Evolutionary conservation across 1,284 basidiomycete species (phyloP).

Genomic region (Trametes versicolor): DNA sequence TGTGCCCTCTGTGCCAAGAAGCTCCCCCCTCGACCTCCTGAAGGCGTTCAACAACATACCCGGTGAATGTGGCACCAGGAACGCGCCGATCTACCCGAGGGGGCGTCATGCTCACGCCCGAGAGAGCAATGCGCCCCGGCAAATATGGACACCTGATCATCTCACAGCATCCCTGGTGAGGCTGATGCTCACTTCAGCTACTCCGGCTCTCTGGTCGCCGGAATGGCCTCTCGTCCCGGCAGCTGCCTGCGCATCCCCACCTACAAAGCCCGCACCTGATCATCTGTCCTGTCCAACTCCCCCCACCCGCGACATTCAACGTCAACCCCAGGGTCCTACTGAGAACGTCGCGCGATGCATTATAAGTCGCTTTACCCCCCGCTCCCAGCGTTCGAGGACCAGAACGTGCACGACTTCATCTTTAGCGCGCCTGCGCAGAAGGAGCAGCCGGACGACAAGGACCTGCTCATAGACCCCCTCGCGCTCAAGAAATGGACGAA

Average conservation of each 20-base stretch:
- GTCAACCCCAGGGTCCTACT: background rate
- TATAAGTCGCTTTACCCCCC: conserved; percentile 52
- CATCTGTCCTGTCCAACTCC: background rate
- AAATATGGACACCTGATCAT: conserved; percentile 20
- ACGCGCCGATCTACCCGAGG: background rate
- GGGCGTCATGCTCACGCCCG: background rate
- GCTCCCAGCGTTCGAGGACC: conserved; percentile 50
- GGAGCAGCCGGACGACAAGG: conserved; percentile 59
- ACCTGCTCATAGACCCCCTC: conserved; percentile 63
- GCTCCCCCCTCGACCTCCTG: background rate
- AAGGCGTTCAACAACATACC: background rate
- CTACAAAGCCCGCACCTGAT: conserved; percentile 28
- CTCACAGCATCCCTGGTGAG: conserved; percentile 11
- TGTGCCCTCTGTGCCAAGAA: background rate
- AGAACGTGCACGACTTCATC: conserved; percentile 66
- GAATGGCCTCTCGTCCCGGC: conserved; percentile 13
- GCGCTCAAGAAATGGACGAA: conserved; percentile 59
- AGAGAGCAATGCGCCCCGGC: background rate
- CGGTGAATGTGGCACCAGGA: conserved; percentile 3
- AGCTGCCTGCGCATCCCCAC: background rate
- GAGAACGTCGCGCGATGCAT: conserved; percentile 33
- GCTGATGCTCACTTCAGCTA: background rate
- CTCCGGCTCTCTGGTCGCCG: conserved; percentile 32
- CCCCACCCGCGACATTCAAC: background rate
- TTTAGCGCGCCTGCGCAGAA: conserved; percentile 44